phyloP scores from a whole-genome alignment of 2,329 filamentous ascomycete species.

The Mycosphaerella sp. region DNA sequence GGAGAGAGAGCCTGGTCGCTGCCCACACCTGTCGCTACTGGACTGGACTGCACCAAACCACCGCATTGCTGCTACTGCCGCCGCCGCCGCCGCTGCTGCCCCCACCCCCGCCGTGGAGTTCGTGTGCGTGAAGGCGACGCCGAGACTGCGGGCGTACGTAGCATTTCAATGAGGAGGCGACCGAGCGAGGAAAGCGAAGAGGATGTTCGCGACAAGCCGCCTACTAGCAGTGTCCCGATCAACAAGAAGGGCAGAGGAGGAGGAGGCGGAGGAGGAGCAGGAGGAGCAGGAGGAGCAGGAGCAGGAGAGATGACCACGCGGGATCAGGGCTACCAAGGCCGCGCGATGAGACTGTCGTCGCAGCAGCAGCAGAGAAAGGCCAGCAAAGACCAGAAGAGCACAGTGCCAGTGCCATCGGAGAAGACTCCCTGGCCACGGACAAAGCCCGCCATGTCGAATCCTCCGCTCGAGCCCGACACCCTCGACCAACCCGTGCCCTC shows the following conservation, averaged over 20 bases:
- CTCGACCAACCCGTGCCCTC: constrained; percentile 15
- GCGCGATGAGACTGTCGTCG: constrained; percentile 17
- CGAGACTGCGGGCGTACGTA: background rate
- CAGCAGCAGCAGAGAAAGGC: constrained; percentile 13
- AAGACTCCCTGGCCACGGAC: constrained; percentile 19
- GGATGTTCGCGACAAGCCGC: constrained; percentile 5
- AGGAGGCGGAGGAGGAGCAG: background rate
- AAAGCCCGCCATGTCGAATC: constrained; percentile 15
- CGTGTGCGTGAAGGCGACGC: constrained; percentile 3
- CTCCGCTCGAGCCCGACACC: constrained; percentile 18
- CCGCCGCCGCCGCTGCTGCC: background rate
- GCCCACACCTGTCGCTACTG: too few relatives aligned
- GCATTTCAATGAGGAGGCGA: constrained; percentile 9
- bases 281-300: background rate
- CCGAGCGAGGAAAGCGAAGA: constrained; percentile 9
- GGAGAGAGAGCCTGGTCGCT: too few relatives aligned
- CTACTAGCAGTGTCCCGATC: background rate
- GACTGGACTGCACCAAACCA: too few relatives aligned
- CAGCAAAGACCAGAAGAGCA: constrained; percentile 13
- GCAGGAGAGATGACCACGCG: constrained; percentile 21
- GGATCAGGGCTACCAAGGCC: constrained; percentile 10
- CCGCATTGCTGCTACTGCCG: background rate
- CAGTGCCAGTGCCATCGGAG: constrained; percentile 10
- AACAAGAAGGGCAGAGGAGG: background rate
- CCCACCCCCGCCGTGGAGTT: background rate